Conservation (phyloP, 805 yeast species). For the Candida nemodendra region DNA sequence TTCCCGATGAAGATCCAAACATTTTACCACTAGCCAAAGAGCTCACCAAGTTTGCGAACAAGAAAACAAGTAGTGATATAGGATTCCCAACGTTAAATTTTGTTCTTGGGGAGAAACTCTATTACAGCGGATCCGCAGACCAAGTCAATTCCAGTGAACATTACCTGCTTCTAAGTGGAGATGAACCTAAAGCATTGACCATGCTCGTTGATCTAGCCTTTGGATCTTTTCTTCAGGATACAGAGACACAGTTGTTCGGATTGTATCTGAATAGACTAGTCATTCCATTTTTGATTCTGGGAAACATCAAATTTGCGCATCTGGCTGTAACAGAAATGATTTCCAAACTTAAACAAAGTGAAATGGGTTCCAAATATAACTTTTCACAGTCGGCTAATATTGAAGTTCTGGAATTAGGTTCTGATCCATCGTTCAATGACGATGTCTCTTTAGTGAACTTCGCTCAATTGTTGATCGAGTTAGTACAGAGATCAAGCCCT, state of each 20-base stretch:
- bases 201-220: constrained; percentile 36
- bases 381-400: constrained; percentile 20
- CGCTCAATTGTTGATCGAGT: constrained; percentile 59
- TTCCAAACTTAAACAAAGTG: constrained; percentile 25
- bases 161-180: constrained; percentile 27
- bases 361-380: constrained; percentile 12
- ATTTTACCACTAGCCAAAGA: constrained; percentile 66
- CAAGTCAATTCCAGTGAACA: constrained; percentile 28
- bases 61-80: constrained; percentile 45
- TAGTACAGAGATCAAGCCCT: constrained; percentile 47
- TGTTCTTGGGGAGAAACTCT: constrained; percentile 65
- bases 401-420: constrained; percentile 34
- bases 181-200: constrained; percentile 19
- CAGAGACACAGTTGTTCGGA: constrained; percentile 26
- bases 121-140: constrained; percentile 32
- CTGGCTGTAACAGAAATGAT: constrained; percentile 40
- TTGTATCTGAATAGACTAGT: constrained; percentile 51
- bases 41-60: constrained; percentile 63
- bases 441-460: constrained; percentile 57
- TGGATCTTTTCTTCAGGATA: constrained; percentile 35
- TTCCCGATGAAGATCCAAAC: constrained; percentile 56
- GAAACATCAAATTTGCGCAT: constrained; percentile 62
- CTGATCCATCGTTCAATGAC: constrained; percentile 21
- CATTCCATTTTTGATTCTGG: constrained; percentile 68
- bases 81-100: constrained; percentile 81